These are phyloP conservation scores for Multifurca ochricompacta DNA, from an alignment of 768 basidiomycete genomes.

Conservation along the genomic window DNA sequence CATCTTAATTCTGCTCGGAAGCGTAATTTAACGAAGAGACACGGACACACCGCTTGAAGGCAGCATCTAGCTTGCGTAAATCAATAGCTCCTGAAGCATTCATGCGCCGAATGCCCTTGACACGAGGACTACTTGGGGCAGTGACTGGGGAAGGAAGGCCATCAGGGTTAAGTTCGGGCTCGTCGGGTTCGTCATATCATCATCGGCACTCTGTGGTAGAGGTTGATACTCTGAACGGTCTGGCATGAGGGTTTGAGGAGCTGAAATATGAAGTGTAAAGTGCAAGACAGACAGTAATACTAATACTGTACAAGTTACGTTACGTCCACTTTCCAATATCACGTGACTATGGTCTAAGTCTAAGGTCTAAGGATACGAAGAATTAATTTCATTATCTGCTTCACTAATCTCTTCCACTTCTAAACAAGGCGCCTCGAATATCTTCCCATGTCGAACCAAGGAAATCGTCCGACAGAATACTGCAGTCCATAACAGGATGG, in stretches of 20 bases:
- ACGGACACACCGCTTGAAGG: slow-evolving; percentile 64
- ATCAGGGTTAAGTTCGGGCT: slow-evolving; percentile 29
- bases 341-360: no score
- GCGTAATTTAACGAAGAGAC: not conserved
- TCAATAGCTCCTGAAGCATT: slow-evolving; percentile 61
- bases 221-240: slow-evolving; percentile 41
- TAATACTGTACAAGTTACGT: no score
- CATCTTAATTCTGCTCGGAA: slow-evolving; percentile 39
- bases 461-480: slow-evolving; percentile 39
- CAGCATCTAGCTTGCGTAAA: slow-evolving; percentile 69
- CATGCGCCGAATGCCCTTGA: slow-evolving; percentile 26
- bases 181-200: no score
- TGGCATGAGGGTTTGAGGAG: slow-evolving; percentile 33
- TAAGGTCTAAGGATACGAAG: no score
- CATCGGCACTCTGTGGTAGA: slow-evolving; percentile 34
- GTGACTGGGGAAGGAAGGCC: slow-evolving; percentile 25
- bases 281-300: no score
- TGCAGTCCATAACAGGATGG: slow-evolving; percentile 45
- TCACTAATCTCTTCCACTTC: slow-evolving; percentile 32
- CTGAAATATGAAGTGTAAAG: not conserved
- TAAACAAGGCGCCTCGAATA: slow-evolving; percentile 38
- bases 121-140: slow-evolving; percentile 7
- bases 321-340: no score
- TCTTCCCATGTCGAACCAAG: slow-evolving; percentile 29
- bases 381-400: no score